Conservation (phyloP, 768 basidiomycete genomes). For the Gymnopilus junonius region DNA sequence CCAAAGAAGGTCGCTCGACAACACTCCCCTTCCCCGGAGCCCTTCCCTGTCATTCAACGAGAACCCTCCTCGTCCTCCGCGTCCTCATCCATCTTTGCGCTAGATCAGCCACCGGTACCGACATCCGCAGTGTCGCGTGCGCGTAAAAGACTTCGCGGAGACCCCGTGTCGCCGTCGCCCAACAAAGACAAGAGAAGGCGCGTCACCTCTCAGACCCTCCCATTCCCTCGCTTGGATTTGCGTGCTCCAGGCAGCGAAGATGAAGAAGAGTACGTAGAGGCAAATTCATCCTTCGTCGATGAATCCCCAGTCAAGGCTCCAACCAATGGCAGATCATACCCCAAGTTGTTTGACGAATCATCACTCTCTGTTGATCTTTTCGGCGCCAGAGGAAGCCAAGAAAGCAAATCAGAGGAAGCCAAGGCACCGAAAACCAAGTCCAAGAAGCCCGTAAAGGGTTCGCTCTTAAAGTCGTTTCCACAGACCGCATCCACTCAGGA, state of each 20-base stretch:
- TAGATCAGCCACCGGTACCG: slow-evolving; percentile 25
- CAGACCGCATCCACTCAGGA: not conserved
- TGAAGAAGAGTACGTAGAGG: slow-evolving; percentile 31
- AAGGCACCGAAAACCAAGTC: slow-evolving; percentile 6
- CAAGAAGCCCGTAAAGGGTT: not conserved
- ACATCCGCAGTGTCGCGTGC: slow-evolving; percentile 63
- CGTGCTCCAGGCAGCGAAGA: slow-evolving; percentile 20
- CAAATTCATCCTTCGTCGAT: slow-evolving; percentile 57
- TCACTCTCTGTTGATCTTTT: slow-evolving; percentile 21
- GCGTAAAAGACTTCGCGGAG: slow-evolving; percentile 80
- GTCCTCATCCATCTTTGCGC: slow-evolving; percentile 9
- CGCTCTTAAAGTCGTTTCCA: not conserved
- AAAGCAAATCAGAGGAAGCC: not conserved
- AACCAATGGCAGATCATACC: slow-evolving; percentile 63
- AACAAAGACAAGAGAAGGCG: slow-evolving; percentile 77
- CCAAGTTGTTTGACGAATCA: slow-evolving; percentile 64
- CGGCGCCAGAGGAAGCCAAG: slow-evolving; percentile 19
- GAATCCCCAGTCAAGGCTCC: slow-evolving; percentile 75
- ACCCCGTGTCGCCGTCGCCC: slow-evolving; percentile 83
- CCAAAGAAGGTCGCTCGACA: slow-evolving; percentile 42
- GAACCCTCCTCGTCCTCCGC: slow-evolving; percentile 28
- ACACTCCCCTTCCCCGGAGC: slow-evolving; percentile 42
- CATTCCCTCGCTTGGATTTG: slow-evolving; percentile 36
- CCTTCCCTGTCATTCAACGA: slow-evolving; percentile 37
- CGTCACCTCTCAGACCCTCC: slow-evolving; percentile 44